Base-by-base conservation (phyloP, 2,329 filamentous ascomycete species). In the Neoarthrinium moseri region DNA sequence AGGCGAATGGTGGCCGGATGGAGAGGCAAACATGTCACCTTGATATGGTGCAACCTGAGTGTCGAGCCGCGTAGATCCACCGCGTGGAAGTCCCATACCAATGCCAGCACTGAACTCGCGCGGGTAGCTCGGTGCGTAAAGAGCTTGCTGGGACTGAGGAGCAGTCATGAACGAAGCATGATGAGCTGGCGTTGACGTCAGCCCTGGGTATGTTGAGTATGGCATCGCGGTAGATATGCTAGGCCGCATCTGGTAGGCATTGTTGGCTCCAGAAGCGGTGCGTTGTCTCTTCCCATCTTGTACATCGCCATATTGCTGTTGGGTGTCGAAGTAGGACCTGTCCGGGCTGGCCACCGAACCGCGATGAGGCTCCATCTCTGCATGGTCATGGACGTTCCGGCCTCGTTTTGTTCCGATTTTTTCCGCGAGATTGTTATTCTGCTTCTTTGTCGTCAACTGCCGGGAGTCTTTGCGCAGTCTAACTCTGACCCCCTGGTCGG, bases 401-500 rank as follows among this genome's bases (percentile, higher is more conserved):
- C 18, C 13, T 38, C 32, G n/a, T 21, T 18, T 18, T 38, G 35
- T 38, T 8, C n/a, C 13, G 10, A n/a, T 11, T 18, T 23, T 11
- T 23, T 38, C 17, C 37, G 6, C 37, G n/a, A 11, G 21, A 8
- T 56, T 55, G 22, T 57, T 41, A 46, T 63, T 73, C 22, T 71
- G 67, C 58, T 76, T 80, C 46, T 72, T 67, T 15, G 72, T 75
- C 5, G 67, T 71, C 54, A 71, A 69, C 17, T 77, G 77, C 46
- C 88, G 77, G 35, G 88, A 86, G 64, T 95, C 90, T 63, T 95
- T 95, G 45, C 90, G 82, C 37, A 95, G 76, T 43, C 90, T 79
- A 24, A 96, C 71, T 42, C 89, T 84, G 12, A 95, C 88, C 7
- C 91, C 91, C 62, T 95, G 90, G 57, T 95, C 90, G 52, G 87